A percentile compares a stretch with the other conserved stretches of the same genome.
Conservation (phyloP, 2,329 filamentous ascomycete species). For the Microcera coccophila region DNA sequence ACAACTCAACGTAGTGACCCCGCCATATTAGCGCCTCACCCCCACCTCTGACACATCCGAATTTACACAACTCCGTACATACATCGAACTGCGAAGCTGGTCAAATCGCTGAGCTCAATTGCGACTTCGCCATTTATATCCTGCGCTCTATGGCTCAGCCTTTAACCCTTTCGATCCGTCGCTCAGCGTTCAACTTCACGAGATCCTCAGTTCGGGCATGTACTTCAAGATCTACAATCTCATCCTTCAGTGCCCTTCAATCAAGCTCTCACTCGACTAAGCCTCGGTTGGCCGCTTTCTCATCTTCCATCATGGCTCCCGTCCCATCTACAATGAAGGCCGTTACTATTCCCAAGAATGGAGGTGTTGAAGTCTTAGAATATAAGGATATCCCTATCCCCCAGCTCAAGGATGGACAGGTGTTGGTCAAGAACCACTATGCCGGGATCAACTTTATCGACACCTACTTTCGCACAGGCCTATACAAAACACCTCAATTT, state of each 20-base stretch:
- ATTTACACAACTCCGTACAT: neutral
- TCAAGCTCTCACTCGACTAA: neutral
- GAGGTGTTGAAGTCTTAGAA: constrained; percentile 68
- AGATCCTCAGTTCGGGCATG: constrained; percentile 1
- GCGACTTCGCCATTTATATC: neutral
- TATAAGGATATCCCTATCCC: constrained; percentile 69
- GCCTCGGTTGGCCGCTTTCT: too few relatives aligned
- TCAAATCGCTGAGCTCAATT: neutral
- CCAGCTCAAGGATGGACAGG: constrained; percentile 60
- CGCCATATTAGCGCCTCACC: constrained; percentile 21
- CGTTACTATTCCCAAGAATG: constrained; percentile 58
- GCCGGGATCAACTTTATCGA: constrained; percentile 88
- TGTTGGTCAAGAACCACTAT: constrained; percentile 77
- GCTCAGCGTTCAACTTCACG: constrained; percentile 16
- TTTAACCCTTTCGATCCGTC: constrained; percentile 9
- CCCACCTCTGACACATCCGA: neutral
- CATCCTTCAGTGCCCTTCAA: neutral
- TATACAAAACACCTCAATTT: constrained; percentile 65
- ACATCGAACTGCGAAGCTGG: neutral
- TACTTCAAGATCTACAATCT: too few relatives aligned
- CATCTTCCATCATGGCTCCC: constrained; percentile 60
- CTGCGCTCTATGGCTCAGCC: constrained; percentile 13
- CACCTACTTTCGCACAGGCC: constrained; percentile 81
- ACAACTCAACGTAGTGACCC: too few relatives aligned
- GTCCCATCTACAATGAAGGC: constrained; percentile 70